phyloP scores from a whole-genome alignment of 441 rosid species.

The Euphorbia schlechtendalii region DNA sequence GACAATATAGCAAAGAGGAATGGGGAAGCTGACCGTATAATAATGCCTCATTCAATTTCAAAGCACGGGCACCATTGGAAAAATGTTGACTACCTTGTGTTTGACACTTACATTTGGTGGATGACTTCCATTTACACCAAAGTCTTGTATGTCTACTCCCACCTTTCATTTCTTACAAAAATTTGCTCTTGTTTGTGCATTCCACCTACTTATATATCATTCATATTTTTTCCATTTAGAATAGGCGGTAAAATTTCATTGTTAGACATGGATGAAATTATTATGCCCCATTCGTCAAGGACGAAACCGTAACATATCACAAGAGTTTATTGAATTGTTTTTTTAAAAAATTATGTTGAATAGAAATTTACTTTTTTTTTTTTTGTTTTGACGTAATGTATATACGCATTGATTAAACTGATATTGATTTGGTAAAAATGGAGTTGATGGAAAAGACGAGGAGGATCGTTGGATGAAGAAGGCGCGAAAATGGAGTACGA shows the following conservation, averaged over 20 bases:
- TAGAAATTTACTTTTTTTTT: no score
- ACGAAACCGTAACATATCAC: no score
- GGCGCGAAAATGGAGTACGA: conserved; percentile 51
- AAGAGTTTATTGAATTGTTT: no score
- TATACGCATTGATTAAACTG: not conserved
- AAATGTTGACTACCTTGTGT: conserved; percentile 60
- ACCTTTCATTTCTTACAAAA: no score
- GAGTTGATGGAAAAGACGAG: conserved; percentile 31
- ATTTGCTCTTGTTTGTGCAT: no score
- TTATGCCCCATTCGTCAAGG: no score
- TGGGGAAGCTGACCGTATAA: conserved; percentile 60
- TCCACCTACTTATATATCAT: no score
- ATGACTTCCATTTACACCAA: conserved; percentile 64
- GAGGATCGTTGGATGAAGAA: conserved; percentile 53
- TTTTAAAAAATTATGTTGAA: no score
- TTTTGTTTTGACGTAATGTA: no score
- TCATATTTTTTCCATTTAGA: no score
- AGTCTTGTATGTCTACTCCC: conserved; percentile 48
- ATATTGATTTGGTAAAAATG: conserved; percentile 1
- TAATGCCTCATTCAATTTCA: conserved; percentile 68
- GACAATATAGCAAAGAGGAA: conserved; percentile 50
- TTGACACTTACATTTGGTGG: conserved; percentile 93
- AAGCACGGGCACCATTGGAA: conserved; percentile 66
- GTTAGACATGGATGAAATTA: no score
- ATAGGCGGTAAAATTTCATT: no score